Base-by-base conservation (phyloP, 2,329 filamentous ascomycete species). In the Microascus cirrosus region DNA sequence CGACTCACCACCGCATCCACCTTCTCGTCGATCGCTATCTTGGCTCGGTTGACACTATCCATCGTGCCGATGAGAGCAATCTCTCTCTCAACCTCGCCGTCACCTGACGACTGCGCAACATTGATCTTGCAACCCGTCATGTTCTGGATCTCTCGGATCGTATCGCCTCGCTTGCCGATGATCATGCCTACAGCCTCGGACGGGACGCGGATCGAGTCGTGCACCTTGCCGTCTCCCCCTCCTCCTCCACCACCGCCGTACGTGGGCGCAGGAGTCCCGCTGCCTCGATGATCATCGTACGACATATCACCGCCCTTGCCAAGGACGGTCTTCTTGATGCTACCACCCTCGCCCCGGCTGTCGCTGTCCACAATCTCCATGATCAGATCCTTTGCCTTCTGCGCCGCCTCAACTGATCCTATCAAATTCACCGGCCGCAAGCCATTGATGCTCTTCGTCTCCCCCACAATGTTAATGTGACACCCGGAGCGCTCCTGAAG, bases 161-260 rank as follows among this genome's bases (percentile, higher is more conserved):
- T 95, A 74, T 96, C 91, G 62, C 91, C 91, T 59, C 90, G 89
- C 77, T 95, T 95, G 62, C 92, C 91, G 61, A 96, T 96, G 63
- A 96, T 95, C 91, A 96, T 96, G 60, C 91, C 91, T 58, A 96
- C 91, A 6, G 91, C 88, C 69, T 96, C 91, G 24, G 90, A 93
- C 13, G 91, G 91, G 11, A 96, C 90, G 63, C 84, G 85, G 61
- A 96, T 90, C 48, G 84, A 85, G 66, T 96, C 90, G 66, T 86
- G 91, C 65, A 88, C 80, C 34, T 58, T 60, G 52, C 60, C 70
- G 35, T 71, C 73, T 28, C 68, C 68, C 10, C 69, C 39, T 20
- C 45, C 28, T 18, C 39, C 18, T 3, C 39, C 55, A 12, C 45
- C 45, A 1, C 45, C 45, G 6, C 45, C 45, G 20, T 50, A 50